Conservation (phyloP, 805 yeast genomes). For the Kodamaea neixiangensis region DNA sequence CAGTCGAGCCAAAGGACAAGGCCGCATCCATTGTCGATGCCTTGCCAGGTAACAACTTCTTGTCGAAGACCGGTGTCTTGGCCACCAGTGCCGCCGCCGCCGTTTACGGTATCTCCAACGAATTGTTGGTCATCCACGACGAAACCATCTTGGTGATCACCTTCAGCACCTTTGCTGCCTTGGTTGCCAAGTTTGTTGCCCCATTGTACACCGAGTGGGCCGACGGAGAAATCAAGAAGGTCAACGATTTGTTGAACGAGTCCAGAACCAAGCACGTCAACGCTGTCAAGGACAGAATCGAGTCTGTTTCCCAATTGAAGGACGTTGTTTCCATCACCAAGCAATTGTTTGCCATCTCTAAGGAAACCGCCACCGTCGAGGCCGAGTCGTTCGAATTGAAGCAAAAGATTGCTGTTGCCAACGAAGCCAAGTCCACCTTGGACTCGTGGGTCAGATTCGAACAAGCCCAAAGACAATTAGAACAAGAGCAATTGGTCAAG, state of each 20-base stretch:
- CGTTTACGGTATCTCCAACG: slow-evolving; percentile 90
- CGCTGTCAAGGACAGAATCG: slow-evolving; percentile 92
- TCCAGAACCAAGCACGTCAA: slow-evolving; percentile 89
- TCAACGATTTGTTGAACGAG: slow-evolving; percentile 76
- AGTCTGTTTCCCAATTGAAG: slow-evolving; percentile 81
- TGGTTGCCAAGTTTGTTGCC: slow-evolving; percentile 84
- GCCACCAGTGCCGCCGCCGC: slow-evolving; percentile 96
- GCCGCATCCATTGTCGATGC: slow-evolving; percentile 89
- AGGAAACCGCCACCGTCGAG: slow-evolving; percentile 95
- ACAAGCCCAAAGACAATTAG: slow-evolving; percentile 91
- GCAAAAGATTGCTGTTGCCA: slow-evolving; percentile 84
- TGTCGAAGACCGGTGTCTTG: slow-evolving; percentile 92
- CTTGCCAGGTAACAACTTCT: slow-evolving; percentile 84
- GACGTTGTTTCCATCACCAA: slow-evolving; percentile 91
- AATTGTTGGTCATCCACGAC: slow-evolving; percentile 89
- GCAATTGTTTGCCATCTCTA: slow-evolving; percentile 88
- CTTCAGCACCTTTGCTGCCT: slow-evolving; percentile 72
- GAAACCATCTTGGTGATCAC: slow-evolving; percentile 85
- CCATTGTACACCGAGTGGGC: slow-evolving; percentile 97
- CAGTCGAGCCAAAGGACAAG: slow-evolving; percentile 82
- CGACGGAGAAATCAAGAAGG: slow-evolving; percentile 77
- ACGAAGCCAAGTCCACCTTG: slow-evolving; percentile 90
- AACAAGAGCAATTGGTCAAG: slow-evolving; percentile 89
- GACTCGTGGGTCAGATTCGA: slow-evolving; percentile 99
- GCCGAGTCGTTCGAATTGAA: slow-evolving; percentile 91